These are phyloP conservation scores for Malbranchea cinnamomea DNA, from an alignment of 2,329 filamentous ascomycete genomes.

Conservation along the genomic window DNA sequence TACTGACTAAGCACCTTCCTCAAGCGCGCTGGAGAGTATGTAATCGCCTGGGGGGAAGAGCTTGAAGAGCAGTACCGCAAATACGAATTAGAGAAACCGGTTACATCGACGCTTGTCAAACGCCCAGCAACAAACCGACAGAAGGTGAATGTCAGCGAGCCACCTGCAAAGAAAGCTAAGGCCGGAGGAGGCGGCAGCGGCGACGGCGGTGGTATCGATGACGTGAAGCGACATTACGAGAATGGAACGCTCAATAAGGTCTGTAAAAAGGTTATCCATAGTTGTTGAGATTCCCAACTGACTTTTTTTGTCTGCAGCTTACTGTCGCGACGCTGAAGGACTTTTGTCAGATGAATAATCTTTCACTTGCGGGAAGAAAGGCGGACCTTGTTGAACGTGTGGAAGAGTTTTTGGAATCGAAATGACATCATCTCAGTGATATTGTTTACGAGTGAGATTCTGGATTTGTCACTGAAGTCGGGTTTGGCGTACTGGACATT, in stretches of 20 bases:
- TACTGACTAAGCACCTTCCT: not conserved
- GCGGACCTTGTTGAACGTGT: conserved; percentile 36
- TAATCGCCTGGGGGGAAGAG: conserved; percentile 59
- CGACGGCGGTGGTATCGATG: no score
- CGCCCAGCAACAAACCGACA: conserved; percentile 19
- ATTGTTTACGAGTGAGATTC: no score
- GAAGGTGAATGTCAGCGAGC: conserved; percentile 14
- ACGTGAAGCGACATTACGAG: conserved; percentile 26
- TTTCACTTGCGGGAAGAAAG: conserved; percentile 33
- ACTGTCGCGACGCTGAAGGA: conserved; percentile 33
- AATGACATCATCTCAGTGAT: conserved; percentile 17
- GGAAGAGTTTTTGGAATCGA: conserved; percentile 33
- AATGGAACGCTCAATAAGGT: conserved; percentile 31
- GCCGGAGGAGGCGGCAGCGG: no score
- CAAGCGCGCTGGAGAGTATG: conserved; percentile 57
- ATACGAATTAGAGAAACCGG: conserved; percentile 27
- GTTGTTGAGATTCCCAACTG: no score
- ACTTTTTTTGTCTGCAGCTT: conserved; percentile 26
- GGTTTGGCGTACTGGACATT: not conserved
- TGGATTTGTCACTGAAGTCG: not conserved
- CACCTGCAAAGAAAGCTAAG: conserved; percentile 34
- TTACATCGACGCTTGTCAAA: conserved; percentile 33
- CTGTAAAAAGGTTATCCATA: no score
- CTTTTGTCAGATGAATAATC: conserved; percentile 30
- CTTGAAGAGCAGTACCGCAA: conserved; percentile 45